These are phyloP conservation scores for Labyrinthula sp. DNA, from an alignment of 352 stramenopile genomes.

Conservation along the genomic window DNA sequence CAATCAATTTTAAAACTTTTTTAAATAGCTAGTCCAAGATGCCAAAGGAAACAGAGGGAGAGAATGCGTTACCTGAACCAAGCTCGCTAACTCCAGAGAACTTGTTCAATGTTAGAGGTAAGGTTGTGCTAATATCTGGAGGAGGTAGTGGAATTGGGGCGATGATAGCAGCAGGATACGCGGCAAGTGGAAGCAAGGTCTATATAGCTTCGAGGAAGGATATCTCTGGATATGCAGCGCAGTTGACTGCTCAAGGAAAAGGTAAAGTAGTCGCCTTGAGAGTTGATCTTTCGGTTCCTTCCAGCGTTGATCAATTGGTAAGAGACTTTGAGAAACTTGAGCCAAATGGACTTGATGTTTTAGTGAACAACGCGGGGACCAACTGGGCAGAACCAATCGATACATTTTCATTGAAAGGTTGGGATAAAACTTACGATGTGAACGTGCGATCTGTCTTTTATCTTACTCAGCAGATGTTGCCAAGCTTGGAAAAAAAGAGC, in stretches of 20 bases:
- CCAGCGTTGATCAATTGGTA: constrained; percentile 53
- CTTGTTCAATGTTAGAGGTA: constrained; percentile 37
- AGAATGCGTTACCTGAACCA: constrained; percentile 17
- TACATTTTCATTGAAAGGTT: constrained; percentile 45
- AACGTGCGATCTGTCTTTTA: constrained; percentile 85
- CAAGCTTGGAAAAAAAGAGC: constrained; percentile 52
- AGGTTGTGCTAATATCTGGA: constrained; percentile 69
- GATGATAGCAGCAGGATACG: constrained; percentile 80
- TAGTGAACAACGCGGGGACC: constrained; percentile 75
- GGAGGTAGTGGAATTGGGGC: constrained; percentile 71
- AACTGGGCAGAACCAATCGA: constrained; percentile 44
- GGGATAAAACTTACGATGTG: constrained; percentile 65
- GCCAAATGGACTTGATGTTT: constrained; percentile 48
- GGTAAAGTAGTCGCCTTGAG: constrained; percentile 47
- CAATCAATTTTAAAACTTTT: too few relatives aligned
- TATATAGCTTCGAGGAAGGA: constrained; percentile 53
- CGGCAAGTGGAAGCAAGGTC: constrained; percentile 66
- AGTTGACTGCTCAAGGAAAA: constrained; percentile 18
- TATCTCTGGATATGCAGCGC: constrained; percentile 3
- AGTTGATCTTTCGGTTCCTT: constrained; percentile 51
- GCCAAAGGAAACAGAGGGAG: constrained; percentile 10
- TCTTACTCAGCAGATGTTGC: constrained; percentile 60
- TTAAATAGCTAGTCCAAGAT: too few relatives aligned
- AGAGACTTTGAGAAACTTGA: constrained; percentile 39
- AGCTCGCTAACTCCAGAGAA: neutral